Evolutionary conservation across 371 early-diverging fungal genomes (phyloP), one percentile per base, ranked within the genome.

Genomic region (Quaeritorhiza haematococci): DNA sequence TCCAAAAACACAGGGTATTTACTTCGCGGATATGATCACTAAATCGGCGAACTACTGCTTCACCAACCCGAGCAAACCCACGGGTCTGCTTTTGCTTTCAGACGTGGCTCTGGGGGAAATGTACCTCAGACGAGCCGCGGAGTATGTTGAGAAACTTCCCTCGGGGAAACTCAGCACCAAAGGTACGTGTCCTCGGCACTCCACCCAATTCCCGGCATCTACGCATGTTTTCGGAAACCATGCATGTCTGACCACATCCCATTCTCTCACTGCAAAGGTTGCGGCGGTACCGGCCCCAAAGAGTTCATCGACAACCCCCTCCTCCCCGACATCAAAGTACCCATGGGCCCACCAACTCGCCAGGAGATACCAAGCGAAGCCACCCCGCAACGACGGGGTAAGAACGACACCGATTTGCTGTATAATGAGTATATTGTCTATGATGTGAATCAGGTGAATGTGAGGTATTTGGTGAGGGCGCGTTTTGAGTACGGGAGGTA

Each of bases 21-120:
- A 86, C 62, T 85, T 86, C 67, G 87, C 85, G 0, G 83, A 86
- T 63, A 77, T 78, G 70, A 83, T 83, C 21, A 75, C 75, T 26
- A 85, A 80, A 60, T 78, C 80, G 1, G 84, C 85, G 43, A 82
- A 82, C 68, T 85, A 86, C 62, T 85, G 85, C 62, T 78, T 55
- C 64, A 72, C 82, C 2, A 49, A 23, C 33, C 53, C 21, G 0
- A 0, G 0, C 0, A 62, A 71, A 58, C 58, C 67, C 33, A 70
- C 70, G 13, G 84, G 80, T 2, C 58, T 86, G 26, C 71, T 86
- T 66, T 61, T 84, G 8, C 67, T 86, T 28, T 85, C 83, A 46
- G 86, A 86, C 38, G 86, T 85, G 3, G 82, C 83, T 0, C 62
- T 83, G 17, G 86, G 86, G 6, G 77, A 73, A 49, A 10, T 19